Percentiles rank a stretch among this genome's conserved stretches.
phyloP scores from a whole-genome alignment of 2,329 filamentous ascomycete species.

The Pseudopyricularia cyperi region DNA sequence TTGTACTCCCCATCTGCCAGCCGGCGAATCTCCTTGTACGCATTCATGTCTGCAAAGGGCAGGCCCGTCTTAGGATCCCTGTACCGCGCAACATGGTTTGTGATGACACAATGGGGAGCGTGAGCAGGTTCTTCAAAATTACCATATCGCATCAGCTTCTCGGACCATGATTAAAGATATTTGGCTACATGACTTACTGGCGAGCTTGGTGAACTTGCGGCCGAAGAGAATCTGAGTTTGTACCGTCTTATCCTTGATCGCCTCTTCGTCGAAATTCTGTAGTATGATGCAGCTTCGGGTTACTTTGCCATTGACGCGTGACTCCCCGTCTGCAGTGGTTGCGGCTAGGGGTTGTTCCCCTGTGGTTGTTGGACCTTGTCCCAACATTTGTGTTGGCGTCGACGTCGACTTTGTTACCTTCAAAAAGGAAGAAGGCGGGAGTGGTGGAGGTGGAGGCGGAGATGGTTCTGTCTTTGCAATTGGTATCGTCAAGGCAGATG shows the following conservation, averaged over 20 bases:
- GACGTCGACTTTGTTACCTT: not conserved
- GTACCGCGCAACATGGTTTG: slow-evolving; percentile 67
- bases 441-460: not conserved
- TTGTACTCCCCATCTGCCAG: slow-evolving; percentile 60
- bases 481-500: not conserved
- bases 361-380: not conserved
- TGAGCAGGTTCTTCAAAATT: slow-evolving; percentile 32
- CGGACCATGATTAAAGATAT: not conserved
- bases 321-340: slow-evolving; percentile 12
- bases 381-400: not conserved
- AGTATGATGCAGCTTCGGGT: slow-evolving; percentile 46
- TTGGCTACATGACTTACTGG: slow-evolving; percentile 30
- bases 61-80: slow-evolving; percentile 75
- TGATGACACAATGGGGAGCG: slow-evolving; percentile 62
- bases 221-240: slow-evolving; percentile 48
- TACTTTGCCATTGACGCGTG: slow-evolving; percentile 33
- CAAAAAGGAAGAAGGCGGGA: not conserved
- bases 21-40: slow-evolving; percentile 71
- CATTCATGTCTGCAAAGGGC: slow-evolving; percentile 64
- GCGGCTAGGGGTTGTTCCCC: not conserved
- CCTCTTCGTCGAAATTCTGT: slow-evolving; percentile 45
- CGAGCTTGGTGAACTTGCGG: slow-evolving; percentile 42
- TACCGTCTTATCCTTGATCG: slow-evolving; percentile 40
- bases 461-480: not conserved
- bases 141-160: slow-evolving; percentile 3